Base-by-base conservation (phyloP, 176 grass and related monocot species). In the Guadua angustifolia region DNA sequence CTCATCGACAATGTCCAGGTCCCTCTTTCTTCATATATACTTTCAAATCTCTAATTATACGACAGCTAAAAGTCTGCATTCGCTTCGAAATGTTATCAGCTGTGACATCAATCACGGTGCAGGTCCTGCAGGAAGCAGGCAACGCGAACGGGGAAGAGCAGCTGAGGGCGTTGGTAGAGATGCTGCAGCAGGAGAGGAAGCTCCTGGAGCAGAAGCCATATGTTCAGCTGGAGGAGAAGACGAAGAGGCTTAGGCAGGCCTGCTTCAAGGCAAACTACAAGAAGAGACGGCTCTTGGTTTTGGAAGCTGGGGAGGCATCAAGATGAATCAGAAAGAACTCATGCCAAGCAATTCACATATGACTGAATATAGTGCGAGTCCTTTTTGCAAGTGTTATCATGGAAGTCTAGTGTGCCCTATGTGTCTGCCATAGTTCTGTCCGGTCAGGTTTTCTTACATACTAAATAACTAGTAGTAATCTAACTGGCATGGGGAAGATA, bases 261-360 rank as follows among this genome's bases (percentile, higher is more conserved):
- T 94, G 87, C 82, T 94, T 92, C 87, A 94, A 94, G 79, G 87
- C 82, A 25, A 90, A 73, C 32, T 94, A 90, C 93, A 94, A 90
- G 74, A 94, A 74, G 82, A 92, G 84, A 51, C 77, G 89, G 4
- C 84, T 87, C 56, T 61, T 89, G 80, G 76, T 64, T 50, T 46
- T 81, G 33, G 74, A 60, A 82, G 66, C 45, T 42, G 79, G 44
- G 21, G 57, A 90, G 26, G 15, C 78, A 43, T 55, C 36, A n/a
- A 78, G 66, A 38, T 78, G 71, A 69, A n/a, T 9, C 45, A 40
- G 9, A 53, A 66, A 73, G 19, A 60, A 67, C 8, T 63, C 45
- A 81, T 25, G 53, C 77, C 10, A 22, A 75, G 32, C 26, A 42
- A 24, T 16, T 59, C 35, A 3, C 52, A 19, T 9, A 52, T 40